Base-by-base conservation (phyloP, 768 basidiomycete genomes). In the Tylopilus balloui region DNA sequence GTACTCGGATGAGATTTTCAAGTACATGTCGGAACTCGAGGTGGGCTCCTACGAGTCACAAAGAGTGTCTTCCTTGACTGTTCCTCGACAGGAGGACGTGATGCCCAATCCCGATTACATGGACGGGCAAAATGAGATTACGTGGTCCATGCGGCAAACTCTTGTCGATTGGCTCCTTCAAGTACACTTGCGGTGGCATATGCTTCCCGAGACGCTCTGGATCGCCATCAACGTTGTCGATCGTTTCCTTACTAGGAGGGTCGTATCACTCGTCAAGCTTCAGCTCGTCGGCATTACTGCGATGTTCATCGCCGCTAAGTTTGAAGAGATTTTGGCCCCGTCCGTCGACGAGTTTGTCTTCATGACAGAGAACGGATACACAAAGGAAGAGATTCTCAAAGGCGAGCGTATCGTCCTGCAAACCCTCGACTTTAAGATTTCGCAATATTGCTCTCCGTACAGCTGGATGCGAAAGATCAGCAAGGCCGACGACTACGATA, bases 151-250 rank as follows among this genome's bases (percentile, higher is more conserved):
- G 93, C 89, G 96, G 47, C 88, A 93, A 65, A 93, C 91, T 2
- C 80, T 99, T 34, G 88, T 99, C 57, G 96, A 99, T 73, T 99
- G 96, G 96, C 78, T 99, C 20, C 79, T 95, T 47, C 95, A 98
- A 67, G 92, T 98, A 28, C 96, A 99, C 74, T 75, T 97, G 52
- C 86, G 93, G 24, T 99, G 98, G 76, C 95, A 97, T 75, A 92
- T 99, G 90, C 81, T 97, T 40, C 95, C 96, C 24, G 96, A 99
- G 70, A 99, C 96, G 3, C 80, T 98, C 15, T 99, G 96, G 96
- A 98, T 98, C 61, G 91, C 95, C 35, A 80, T 99, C 76, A 99
- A 98, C 73, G 85, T 99, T 52, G 80, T 95, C 55, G 92, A 95
- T 65, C 87, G 92, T 54, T 93, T 95, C 77, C 76, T 95, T 42